Base-by-base conservation (phyloP, 768 basidiomycete genomes). In the Lactarius vividus region DNA sequence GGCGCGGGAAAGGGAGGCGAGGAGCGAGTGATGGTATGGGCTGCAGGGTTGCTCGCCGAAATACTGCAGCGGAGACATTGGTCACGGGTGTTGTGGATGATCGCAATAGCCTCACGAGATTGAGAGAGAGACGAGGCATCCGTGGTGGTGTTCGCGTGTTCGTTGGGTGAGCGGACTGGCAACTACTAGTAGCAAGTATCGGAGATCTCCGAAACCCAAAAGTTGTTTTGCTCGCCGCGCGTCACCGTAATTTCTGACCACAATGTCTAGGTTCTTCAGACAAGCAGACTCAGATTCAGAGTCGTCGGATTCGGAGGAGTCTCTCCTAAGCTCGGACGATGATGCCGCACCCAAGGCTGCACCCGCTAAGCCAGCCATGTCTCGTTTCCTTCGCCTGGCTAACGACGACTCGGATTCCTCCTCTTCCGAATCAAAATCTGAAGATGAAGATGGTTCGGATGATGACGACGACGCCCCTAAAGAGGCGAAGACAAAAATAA, bases 181-280 rank as follows among this genome's bases (percentile, higher is more conserved):
- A 46, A 26, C 23, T n/a, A n/a, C 20, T 23, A 9, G 37, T 23
- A 9, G 37, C 54, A 20, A 54, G 33, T 23, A 26, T 16, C 67
- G 69, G 69, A 37, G 33, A 69, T 65, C 35, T 70, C 69, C 69
- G 69, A 61, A 70, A 65, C 61, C 20, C 61, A 63, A 69, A 69
- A 69, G 9, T 69, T 61, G 3, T 4, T 49, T 23, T 6, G 33
- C 9, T 1, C 20, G 42, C 3, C n/a, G 5, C 10, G n/a, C 4
- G n/a, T 23, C 6, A 29, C 52, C 16, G 37, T 6, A 40, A 26
- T 42, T 42, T 28, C 20, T n/a, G 59, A 26, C 53, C 33, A 74
- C 68, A 62, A 94, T 94, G 91, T 94, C 92, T 67, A 86, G 92
- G 73, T 94, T 95, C 80, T 94, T 94, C 81, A 87, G 89, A 80